phyloP scores from a whole-genome alignment of 352 stramenopile species.

The Pythium chondricola region DNA sequence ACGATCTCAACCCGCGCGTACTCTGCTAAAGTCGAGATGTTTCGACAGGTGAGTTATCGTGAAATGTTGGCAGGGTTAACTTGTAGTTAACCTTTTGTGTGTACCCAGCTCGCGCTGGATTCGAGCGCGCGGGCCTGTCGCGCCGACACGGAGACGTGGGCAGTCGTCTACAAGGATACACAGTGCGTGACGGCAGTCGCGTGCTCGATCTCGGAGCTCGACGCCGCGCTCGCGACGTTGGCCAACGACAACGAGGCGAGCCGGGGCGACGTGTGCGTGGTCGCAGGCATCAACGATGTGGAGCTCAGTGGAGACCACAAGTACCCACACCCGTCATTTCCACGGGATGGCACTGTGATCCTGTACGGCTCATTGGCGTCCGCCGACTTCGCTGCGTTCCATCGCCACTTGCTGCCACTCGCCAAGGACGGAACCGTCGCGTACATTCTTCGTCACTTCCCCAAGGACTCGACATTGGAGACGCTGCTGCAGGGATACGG shows the following conservation, averaged over 20 bases:
- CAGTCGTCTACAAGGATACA: slow-evolving; percentile 61
- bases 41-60: slow-evolving; percentile 41
- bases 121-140: slow-evolving; percentile 56
- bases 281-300: slow-evolving; percentile 59
- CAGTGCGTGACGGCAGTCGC: slow-evolving; percentile 59
- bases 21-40: slow-evolving; percentile 79
- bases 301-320: slow-evolving; percentile 69
- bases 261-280: slow-evolving; percentile 41
- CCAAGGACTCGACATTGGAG: slow-evolving; percentile 52
- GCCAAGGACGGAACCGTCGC: slow-evolving; percentile 50
- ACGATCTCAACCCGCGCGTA: slow-evolving; percentile 73
- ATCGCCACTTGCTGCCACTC: slow-evolving; percentile 46
- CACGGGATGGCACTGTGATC: slow-evolving; percentile 45
- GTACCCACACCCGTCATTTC: slow-evolving; percentile 34
- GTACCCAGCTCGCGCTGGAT: slow-evolving; percentile 51
- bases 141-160: slow-evolving; percentile 47
- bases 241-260: slow-evolving; percentile 11
- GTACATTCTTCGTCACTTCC: slow-evolving; percentile 83
- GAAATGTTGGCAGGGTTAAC: not conserved
- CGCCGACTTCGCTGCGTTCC: slow-evolving; percentile 61
- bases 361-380: slow-evolving; percentile 82
- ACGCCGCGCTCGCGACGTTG: slow-evolving; percentile 17
- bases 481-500: slow-evolving; percentile 90
- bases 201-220: slow-evolving; percentile 40
- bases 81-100: not conserved